phyloP scores from a whole-genome alignment of 306 rosid species.

The Astragalus glycyphyllos region DNA sequence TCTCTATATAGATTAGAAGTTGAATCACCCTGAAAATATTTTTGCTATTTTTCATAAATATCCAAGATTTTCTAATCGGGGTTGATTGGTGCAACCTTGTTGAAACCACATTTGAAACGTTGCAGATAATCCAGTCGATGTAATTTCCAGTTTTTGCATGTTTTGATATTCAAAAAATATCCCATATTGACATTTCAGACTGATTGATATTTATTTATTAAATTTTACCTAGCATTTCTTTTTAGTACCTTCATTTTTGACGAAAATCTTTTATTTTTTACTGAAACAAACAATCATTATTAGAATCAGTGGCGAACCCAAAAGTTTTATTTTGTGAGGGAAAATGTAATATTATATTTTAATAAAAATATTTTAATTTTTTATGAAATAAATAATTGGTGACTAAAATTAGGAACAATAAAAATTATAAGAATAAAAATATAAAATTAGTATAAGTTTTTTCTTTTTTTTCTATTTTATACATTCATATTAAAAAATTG shows the following conservation, averaged over 20 bases:
- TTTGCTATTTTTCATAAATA: conserved; percentile 10
- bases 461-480: no score
- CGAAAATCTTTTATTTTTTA: no score
- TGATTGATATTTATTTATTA: not conserved
- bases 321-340: no score
- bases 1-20: conserved; percentile 7
- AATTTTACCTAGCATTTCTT: not conserved
- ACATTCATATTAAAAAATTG: no score
- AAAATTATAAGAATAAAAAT: not conserved
- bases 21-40: not conserved
- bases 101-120: not conserved
- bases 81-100: conserved; percentile 1
- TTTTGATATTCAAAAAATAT: conserved; percentile 10
- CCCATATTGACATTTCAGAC: not conserved
- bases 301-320: no score
- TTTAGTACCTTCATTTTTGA: not conserved
- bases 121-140: not conserved
- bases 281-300: not conserved
- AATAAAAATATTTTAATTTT: no score
- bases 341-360: no score
- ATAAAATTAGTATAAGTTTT: no score
- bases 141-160: conserved; percentile 5
- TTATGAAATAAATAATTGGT: no score
- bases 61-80: not conserved
- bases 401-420: no score